Evolutionary conservation across 177 flowering plant species (phyloP), one percentile per base, ranked within the genome.

Genomic region (Vitis hybrid): DNA sequence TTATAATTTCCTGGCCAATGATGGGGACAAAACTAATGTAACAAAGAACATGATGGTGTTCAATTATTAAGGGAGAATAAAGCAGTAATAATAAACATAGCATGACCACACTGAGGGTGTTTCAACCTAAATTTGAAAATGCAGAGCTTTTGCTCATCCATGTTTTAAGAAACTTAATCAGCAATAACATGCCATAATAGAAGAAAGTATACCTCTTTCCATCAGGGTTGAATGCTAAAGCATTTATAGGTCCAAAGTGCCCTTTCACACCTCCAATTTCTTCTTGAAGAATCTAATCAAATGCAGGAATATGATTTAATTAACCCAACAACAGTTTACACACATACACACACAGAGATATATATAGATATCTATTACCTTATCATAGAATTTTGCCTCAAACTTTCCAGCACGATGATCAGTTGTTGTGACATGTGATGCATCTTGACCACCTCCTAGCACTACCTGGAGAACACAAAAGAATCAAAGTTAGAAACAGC

Each of bases 261-360:
- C 99, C 98, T 72, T 93, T 93, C 28, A 95, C 98, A 55, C 96
- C 97, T 6, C 98, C 98, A 71, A 95, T 90, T 80, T 93, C 97
- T 82, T 91, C 93, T 77, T 78, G 81, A 59, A 95, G 90, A 72
- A 91, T 86, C 98, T 94, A 77, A 10, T 31, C n/a, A 68, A 24
- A 24, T 3, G 61, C 11, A 59, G 53, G 8, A 2, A 59, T 22
- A 59, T 56, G 0, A 13, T 15, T 57, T 62, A 7, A 53, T 9
- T 28, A 62, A 71, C 44, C 33, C 28, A 65, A 65, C 19, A 57
- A 15, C 55, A 28, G 1, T 28, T 28, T 28, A 28, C 31, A 28
- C 31, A 28, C 31, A 28, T 0, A 24, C 31, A 28, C 31, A 28
- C 31, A 28, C 31, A n/a, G 0, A 24, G 28, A 24, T 15, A 17